Evolutionary conservation across 2,329 filamentous ascomycete species (phyloP), one percentile per base, ranked within the genome.

Genomic region (Colletotrichum paranaense): DNA sequence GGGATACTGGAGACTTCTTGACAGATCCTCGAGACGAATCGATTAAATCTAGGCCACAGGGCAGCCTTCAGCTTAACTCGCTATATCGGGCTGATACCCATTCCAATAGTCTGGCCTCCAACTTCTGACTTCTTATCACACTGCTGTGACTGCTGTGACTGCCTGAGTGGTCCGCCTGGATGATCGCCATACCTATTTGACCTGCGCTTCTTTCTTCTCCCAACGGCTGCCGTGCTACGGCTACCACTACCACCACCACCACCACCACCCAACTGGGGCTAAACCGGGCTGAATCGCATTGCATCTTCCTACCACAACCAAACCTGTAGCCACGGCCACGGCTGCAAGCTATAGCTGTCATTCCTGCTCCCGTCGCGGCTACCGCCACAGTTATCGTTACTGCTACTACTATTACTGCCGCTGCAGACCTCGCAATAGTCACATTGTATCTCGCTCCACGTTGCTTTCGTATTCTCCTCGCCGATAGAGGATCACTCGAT

Each of bases 401-500:
- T n/a, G 19, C 19, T 7, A 28, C 28, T 28, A 28, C 38, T 62
- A 62, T 19, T 24, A 30, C 24, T 62, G 59, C 38, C 24, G 59
- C 59, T 49, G 19, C 38, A 62, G 60, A 62, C 28, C 19, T 52
- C 30, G 60, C 60, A 63, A 46, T 53, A 63, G 42, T 55, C 42
- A 62, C 62, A 32, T 38, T 24, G 28, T n/a, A 14, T 42, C 35
- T 46, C 32, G 28, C 67, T 52, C 66, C 55, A 59, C 42, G 19
- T 67, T 70, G 42, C 62, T 53, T 70, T 67, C 53, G 32, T 55
- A 59, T 22, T 53, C 67, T 35, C 19, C 55, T 62, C 60, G 60
- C 46, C 38, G 38, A 57, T 38, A 52, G 60, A 55, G 53, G 53
- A 46, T 26, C 19, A 32, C 32, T n/a, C 22, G 38, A 56, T 42